A percentile compares a stretch with the other conserved stretches of the same genome.
Evolutionary conservation across 805 yeast species (phyloP).

Genomic region (Yamadazyma nakazawae): DNA sequence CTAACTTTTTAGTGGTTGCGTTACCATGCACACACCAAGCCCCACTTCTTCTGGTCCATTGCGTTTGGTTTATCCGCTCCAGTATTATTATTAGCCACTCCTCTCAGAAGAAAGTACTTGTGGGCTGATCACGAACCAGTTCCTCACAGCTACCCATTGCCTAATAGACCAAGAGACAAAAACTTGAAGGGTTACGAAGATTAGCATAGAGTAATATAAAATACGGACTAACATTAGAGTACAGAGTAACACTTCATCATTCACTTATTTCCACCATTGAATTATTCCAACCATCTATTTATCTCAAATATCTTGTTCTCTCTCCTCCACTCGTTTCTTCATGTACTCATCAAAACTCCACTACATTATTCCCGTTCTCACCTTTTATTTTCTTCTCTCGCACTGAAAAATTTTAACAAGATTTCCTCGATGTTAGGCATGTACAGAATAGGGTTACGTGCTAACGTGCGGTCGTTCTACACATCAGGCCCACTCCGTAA

Average conservation of each 20-base stretch:
- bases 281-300: no score
- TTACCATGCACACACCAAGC: conserved; percentile 72
- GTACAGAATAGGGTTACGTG: conserved; percentile 5
- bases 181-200: conserved; percentile 56
- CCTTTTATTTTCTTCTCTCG: background rate
- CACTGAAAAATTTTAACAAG: conserved; percentile 8
- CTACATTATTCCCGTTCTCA: background rate
- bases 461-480: background rate
- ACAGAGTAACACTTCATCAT: background rate
- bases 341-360: no score
- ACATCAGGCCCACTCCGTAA: conserved; percentile 1
- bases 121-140: conserved; percentile 64
- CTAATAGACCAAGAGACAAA: conserved; percentile 50
- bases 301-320: background rate
- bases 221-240: background rate
- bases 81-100: conserved; percentile 56
- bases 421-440: conserved; percentile 1
- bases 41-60: conserved; percentile 66
- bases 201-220: conserved; percentile 12
- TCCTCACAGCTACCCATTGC: conserved; percentile 60
- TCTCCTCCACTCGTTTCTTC: background rate
- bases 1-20: conserved; percentile 58
- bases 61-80: conserved; percentile 69
- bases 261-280: background rate
- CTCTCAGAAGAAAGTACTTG: conserved; percentile 65